Conservation (phyloP, 2,329 filamentous ascomycete genomes). For the Cladosporium colombiae region DNA sequence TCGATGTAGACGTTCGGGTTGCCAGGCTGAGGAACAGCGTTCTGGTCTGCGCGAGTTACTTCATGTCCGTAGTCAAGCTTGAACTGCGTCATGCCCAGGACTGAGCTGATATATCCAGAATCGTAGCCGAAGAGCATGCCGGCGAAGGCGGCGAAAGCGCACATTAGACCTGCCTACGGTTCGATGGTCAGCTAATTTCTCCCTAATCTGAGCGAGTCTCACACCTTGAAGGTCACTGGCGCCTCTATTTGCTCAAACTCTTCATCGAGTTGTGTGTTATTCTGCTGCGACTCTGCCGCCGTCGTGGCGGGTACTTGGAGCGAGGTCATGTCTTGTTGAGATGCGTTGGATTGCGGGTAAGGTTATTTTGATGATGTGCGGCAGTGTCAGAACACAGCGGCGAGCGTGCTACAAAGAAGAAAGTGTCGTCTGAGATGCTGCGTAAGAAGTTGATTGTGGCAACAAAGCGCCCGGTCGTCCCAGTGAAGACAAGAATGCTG, state of each 20-base stretch:
- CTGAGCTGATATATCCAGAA: slow-evolving; percentile 57
- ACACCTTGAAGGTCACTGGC: slow-evolving; percentile 38
- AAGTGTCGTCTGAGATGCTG: not conserved
- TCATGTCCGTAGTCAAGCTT: slow-evolving; percentile 38
- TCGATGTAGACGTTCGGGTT: slow-evolving; percentile 27
- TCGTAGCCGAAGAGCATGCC: slow-evolving; percentile 64
- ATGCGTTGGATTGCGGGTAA: not conserved
- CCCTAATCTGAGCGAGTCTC: not conserved
- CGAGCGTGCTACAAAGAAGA: not conserved
- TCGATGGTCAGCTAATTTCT: not conserved
- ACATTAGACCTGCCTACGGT: slow-evolving; percentile 58
- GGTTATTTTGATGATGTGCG: not conserved
- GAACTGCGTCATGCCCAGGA: slow-evolving; percentile 54
- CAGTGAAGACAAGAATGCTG: slow-evolving; percentile 13
- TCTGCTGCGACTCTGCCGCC: slow-evolving; percentile 14
- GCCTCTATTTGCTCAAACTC: slow-evolving; percentile 32
- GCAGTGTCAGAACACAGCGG: not conserved
- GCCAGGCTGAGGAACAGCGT: slow-evolving; percentile 16
- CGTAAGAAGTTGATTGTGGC: not conserved
- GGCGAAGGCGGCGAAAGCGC: slow-evolving; percentile 61
- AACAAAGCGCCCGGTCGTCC: slow-evolving; percentile 13
- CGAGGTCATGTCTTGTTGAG: not conserved
- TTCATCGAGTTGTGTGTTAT: not conserved
- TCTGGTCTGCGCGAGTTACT: slow-evolving; percentile 17
- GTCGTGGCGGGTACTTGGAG: slow-evolving; percentile 2